Percentiles rank a stretch among this genome's conserved stretches.
Evolutionary conservation across 768 basidiomycete species (phyloP).

Genomic region (Gloeopeniophorella convolvens): DNA sequence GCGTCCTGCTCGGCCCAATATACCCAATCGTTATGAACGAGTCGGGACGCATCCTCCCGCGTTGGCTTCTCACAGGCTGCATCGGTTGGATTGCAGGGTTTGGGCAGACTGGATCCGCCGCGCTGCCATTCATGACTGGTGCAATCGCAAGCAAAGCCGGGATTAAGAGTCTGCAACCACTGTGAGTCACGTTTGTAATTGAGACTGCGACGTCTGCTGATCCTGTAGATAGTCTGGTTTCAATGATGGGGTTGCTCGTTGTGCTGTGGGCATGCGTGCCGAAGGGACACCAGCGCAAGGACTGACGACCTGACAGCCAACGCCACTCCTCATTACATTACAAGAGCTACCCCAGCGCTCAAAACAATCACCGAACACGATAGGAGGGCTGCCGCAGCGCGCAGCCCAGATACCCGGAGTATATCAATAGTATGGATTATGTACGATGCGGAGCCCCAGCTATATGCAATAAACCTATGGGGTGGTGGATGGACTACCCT

Average conservation of each 20-base stretch:
- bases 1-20: slow-evolving; percentile 44
- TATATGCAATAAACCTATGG: no score
- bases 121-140: slow-evolving; percentile 47
- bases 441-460: no score
- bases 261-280: slow-evolving; percentile 39
- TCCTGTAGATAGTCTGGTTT: slow-evolving; percentile 25
- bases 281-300: slow-evolving; percentile 18
- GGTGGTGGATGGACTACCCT: no score
- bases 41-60: slow-evolving; percentile 37
- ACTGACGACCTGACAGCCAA: not conserved
- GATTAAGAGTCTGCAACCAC: slow-evolving; percentile 40
- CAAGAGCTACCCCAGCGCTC: no score
- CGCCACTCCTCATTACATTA: not conserved
- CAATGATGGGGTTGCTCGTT: slow-evolving; percentile 39
- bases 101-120: slow-evolving; percentile 45
- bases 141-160: slow-evolving; percentile 36
- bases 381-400: no score
- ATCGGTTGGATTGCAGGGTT: slow-evolving; percentile 50
- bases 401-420: no score
- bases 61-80: slow-evolving; percentile 33
- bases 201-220: not conserved
- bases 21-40: slow-evolving; percentile 40
- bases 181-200: slow-evolving; percentile 31
- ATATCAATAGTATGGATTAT: no score
- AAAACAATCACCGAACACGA: no score